A percentile compares a stretch with the other conserved stretches of the same genome.
Conservation (phyloP, 1,284 basidiomycete genomes). For the Apiotrichum gamsii region DNA sequence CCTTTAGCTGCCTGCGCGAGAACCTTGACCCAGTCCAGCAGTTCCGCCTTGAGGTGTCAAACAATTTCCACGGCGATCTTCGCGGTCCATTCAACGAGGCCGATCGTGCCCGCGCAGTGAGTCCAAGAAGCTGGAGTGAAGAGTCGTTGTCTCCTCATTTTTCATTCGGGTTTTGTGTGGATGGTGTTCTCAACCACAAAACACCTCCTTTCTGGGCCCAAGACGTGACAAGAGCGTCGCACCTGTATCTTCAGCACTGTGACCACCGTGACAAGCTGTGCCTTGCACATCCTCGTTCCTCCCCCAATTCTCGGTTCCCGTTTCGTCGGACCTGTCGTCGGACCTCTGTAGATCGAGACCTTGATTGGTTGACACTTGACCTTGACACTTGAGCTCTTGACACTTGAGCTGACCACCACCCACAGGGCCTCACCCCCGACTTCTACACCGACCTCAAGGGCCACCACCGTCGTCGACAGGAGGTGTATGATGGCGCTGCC, state of each 20-base stretch:
- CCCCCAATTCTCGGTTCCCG: not conserved
- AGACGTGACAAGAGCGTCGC: not conserved
- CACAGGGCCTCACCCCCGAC: conserved; percentile 57
- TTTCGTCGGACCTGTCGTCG: too few relatives aligned
- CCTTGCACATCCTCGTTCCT: not conserved
- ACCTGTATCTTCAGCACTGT: not conserved
- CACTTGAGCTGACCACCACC: too few relatives aligned
- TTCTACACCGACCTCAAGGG: conserved; percentile 69
- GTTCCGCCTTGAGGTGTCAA: conserved; percentile 67
- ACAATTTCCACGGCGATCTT: conserved; percentile 69
- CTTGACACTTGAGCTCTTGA: too few relatives aligned
- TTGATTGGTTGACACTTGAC: too few relatives aligned
- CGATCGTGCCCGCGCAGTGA: conserved; percentile 62
- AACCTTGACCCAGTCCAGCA: conserved; percentile 62
- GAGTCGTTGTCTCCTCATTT: not conserved
- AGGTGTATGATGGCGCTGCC: conserved; percentile 4
- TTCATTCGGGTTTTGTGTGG: too few relatives aligned
- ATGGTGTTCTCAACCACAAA: too few relatives aligned
- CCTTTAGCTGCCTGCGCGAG: conserved; percentile 57
- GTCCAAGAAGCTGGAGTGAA: conserved; percentile 9
- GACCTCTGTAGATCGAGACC: too few relatives aligned
- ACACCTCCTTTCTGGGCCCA: too few relatives aligned
- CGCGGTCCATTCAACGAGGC: conserved; percentile 78
- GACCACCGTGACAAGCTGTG: conserved; percentile 1
- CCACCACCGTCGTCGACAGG: conserved; percentile 8